phyloP scores from a whole-genome alignment of 257 asterid species.

The Gynochthodes officinalis region DNA sequence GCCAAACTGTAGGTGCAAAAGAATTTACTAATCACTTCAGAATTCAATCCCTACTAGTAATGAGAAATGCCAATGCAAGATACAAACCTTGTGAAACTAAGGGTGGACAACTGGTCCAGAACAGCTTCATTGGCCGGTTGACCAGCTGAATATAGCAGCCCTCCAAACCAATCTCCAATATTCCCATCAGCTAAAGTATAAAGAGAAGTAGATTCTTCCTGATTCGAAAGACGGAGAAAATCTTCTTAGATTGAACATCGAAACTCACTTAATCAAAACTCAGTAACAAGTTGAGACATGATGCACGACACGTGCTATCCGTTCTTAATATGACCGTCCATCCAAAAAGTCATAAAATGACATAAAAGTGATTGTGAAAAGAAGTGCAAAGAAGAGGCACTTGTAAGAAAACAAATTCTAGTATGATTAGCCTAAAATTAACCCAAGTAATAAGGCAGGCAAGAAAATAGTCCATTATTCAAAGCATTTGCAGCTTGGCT shows the following conservation, averaged over 20 bases:
- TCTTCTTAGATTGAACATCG: background rate
- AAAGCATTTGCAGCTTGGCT: constrained; percentile 15
- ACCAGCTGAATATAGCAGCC: constrained; percentile 69
- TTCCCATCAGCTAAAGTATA: constrained; percentile 72
- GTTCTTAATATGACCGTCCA: background rate
- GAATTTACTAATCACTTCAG: background rate
- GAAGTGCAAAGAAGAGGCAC: background rate
- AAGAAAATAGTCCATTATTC: background rate
- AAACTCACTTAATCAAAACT: background rate
- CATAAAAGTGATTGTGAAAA: background rate
- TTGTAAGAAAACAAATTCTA: background rate
- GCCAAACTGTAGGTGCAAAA: constrained; percentile 60
- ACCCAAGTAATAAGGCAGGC: background rate
- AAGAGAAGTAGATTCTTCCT: constrained; percentile 50
- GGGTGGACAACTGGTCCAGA: constrained; percentile 75
- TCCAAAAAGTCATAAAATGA: background rate
- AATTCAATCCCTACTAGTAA: background rate
- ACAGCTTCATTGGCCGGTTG: constrained; percentile 92
- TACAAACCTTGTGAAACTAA: constrained; percentile 75
- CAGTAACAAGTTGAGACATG: background rate
- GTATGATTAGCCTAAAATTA: background rate
- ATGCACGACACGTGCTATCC: too few species aligned
- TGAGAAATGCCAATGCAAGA: background rate
- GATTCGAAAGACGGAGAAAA: constrained; percentile 15
- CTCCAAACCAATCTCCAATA: constrained; percentile 67